Evolutionary conservation across 2,329 filamentous ascomycete species (phyloP).

Genomic region (Neofusicoccum ribis): DNA sequence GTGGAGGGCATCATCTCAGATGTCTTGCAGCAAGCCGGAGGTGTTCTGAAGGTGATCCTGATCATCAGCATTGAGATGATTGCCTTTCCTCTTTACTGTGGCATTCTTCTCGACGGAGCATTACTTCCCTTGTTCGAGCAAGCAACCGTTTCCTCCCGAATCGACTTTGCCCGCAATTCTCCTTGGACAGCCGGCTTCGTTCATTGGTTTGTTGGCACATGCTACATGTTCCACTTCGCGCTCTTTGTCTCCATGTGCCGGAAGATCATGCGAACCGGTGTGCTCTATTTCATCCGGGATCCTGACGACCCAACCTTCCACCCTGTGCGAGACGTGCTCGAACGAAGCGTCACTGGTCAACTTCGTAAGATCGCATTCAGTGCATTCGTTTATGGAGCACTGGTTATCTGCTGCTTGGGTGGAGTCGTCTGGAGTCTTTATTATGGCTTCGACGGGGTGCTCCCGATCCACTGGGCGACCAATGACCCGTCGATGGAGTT

Average conservation of each 20-base stretch:
- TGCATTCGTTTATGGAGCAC: slow-evolving; percentile 88
- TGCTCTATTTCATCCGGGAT: slow-evolving; percentile 96
- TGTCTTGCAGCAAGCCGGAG: slow-evolving; percentile 85
- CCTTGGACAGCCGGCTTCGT: slow-evolving; percentile 92
- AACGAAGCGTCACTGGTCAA: slow-evolving; percentile 88
- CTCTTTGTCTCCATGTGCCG: slow-evolving; percentile 98
- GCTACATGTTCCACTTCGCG: slow-evolving; percentile 99
- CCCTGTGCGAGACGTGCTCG: slow-evolving; percentile 92
- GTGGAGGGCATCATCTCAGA: slow-evolving; percentile 79
- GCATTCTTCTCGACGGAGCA: slow-evolving; percentile 83
- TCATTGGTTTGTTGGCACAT: slow-evolving; percentile 98
- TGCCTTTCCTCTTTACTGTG: slow-evolving; percentile 93
- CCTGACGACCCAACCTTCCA: slow-evolving; percentile 98
- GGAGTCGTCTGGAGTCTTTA: slow-evolving; percentile 93
- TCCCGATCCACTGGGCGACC: slow-evolving; percentile 91
- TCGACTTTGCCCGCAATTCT: slow-evolving; percentile 74
- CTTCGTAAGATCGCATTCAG: slow-evolving; percentile 95
- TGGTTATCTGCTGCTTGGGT: slow-evolving; percentile 90
- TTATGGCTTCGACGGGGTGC: slow-evolving; percentile 65
- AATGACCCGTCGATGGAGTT: slow-evolving; percentile 93
- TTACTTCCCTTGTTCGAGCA: slow-evolving; percentile 85
- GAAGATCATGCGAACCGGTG: slow-evolving; percentile 93
- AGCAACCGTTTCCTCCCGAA: slow-evolving; percentile 72
- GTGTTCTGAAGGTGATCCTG: slow-evolving; percentile 94
- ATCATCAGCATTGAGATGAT: slow-evolving; percentile 99